Base-by-base conservation (phyloP, 2,329 filamentous ascomycete genomes). In the Graphilbum ipis-grandicollis region DNA sequence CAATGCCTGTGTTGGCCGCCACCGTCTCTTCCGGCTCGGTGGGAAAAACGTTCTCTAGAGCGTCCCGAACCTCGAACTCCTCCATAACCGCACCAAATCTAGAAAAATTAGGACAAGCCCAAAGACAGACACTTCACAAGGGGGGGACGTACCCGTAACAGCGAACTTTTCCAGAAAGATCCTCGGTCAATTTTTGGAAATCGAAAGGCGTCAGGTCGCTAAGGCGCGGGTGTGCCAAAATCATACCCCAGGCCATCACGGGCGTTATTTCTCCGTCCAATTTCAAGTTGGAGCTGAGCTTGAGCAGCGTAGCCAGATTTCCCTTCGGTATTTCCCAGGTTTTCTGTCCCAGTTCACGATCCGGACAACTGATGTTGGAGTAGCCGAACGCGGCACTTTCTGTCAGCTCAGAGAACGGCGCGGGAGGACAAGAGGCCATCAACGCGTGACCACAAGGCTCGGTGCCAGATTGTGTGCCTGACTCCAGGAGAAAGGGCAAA, bases 201-300 rank as follows among this genome's bases (percentile, higher is more conserved):
- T 94, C 84, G 29, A 71, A 66, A 36, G 59, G 56, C 14, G 63
- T 71, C 45, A 94, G 58, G 46, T 79, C 72, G 5, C 53, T 52
- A 44, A 86, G 74, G 43, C 78, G 65, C 28, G 79, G 71, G 55
- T 90, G 77, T 33, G 65, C 68, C 43, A 84, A 62, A 35, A 96
- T 68, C 58, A 82, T 79, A 35, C 83, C 79, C 74, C 90, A 88
- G 1, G 86, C 86, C 83, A 93, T 93, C 46, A 94, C 81, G 0
- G 90, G 90, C 15, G 88, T 96, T 49, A 96, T 82, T 57, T 92
- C 83, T 36, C 84, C 84, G 42, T 90, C 82, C 2, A 90, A 71
- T 47, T 90, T 77, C 19, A 94, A 66, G 47, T 77, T 75, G 47
- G 76, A 71, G 58, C 84, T 93, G 38, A 94, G 66, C 51, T 93